These are phyloP conservation scores for Hirschfeldia incana DNA, from an alignment of 345 rosid species.

Conservation along the genomic window DNA sequence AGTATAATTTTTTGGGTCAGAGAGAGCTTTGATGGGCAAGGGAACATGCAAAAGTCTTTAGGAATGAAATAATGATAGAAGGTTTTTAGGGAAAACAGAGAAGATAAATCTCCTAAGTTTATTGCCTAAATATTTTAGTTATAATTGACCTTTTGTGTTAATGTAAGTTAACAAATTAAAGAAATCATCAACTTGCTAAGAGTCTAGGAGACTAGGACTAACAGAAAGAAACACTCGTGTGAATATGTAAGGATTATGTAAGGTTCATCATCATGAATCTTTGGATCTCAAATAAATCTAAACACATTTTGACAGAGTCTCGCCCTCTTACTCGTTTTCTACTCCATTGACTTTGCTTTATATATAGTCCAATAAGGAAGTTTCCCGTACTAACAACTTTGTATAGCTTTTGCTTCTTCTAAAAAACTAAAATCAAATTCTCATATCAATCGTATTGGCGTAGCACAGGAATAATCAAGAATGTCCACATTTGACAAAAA, in stretches of 20 bases:
- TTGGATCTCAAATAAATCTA: background rate
- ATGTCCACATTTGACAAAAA: background rate
- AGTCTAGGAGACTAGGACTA: background rate
- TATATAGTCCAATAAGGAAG: background rate
- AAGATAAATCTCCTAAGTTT: background rate
- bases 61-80: background rate
- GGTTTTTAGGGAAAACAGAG: background rate
- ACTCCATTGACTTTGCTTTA: slow-evolving; percentile 19
- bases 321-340: background rate
- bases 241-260: slow-evolving; percentile 1
- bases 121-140: background rate
- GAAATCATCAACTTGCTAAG: slow-evolving; percentile 12
- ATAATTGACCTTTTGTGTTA: background rate
- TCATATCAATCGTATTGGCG: background rate
- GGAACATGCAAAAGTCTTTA: background rate
- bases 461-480: background rate
- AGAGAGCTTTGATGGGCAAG: background rate
- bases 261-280: background rate
- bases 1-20: background rate
- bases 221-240: slow-evolving; percentile 18
- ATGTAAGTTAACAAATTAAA: background rate
- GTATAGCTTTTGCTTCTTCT: background rate
- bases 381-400: background rate
- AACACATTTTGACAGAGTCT: background rate
- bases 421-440: background rate